phyloP scores from a whole-genome alignment of 805 yeast species.

The Wickerhamomyces strasburgensis region DNA sequence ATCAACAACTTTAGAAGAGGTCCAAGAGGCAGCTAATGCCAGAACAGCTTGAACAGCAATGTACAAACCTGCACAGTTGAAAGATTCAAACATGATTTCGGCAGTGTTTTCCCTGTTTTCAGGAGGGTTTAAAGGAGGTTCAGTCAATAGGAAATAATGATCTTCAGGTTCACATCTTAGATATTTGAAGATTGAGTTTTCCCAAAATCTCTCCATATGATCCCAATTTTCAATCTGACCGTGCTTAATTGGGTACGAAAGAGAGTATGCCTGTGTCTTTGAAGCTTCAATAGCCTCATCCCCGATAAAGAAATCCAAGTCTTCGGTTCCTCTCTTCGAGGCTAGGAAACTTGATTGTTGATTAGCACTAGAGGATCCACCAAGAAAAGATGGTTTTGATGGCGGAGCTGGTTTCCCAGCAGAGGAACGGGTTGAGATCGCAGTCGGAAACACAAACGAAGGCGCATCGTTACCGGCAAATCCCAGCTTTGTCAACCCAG shows the following conservation, averaged over 20 bases:
- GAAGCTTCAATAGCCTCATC: constrained; percentile 92
- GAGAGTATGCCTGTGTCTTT: constrained; percentile 83
- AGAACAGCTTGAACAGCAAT: constrained; percentile 98
- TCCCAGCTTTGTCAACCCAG: constrained; percentile 95
- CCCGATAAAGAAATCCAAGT: constrained; percentile 90
- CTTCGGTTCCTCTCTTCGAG: constrained; percentile 82
- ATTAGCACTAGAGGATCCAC: constrained; percentile 22
- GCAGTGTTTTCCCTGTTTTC: constrained; percentile 98
- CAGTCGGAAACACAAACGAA: constrained; percentile 95
- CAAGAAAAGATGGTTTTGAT: constrained; percentile 38
- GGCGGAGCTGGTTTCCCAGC: constrained; percentile 42
- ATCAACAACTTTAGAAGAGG: constrained; percentile 90
- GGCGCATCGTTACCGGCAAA: constrained; percentile 99
- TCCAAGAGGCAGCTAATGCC: constrained; percentile 99
- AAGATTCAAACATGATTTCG: constrained; percentile 97
- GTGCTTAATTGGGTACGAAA: constrained; percentile 90
- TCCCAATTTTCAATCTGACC: constrained; percentile 99
- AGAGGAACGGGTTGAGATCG: constrained; percentile 67
- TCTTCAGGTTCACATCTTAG: constrained; percentile 98
- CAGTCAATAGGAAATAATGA: constrained; percentile 91
- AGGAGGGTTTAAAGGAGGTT: constrained; percentile 99
- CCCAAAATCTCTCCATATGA: constrained; percentile 99
- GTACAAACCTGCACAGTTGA: constrained; percentile 97
- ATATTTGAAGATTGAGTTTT: constrained; percentile 91
- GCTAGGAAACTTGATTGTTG: constrained; percentile 21